Percentiles rank a stretch among this genome's conserved stretches.
Evolutionary conservation across 1,139 yeast genomes (phyloP).

Genomic region (Yamadazyma oceani): DNA sequence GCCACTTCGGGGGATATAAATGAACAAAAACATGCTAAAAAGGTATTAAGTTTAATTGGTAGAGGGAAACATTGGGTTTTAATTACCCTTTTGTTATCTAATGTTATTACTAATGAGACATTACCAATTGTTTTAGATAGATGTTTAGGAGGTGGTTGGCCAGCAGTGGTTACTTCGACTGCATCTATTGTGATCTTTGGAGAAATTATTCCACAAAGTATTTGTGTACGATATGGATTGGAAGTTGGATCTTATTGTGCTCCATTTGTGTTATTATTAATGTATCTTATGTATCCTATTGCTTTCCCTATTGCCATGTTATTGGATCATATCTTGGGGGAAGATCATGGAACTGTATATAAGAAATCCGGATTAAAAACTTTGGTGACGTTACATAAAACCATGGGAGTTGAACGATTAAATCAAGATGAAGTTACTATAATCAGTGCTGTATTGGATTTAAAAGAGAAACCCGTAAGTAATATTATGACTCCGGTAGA

Average conservation of each 20-base stretch:
- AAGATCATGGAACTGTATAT: constrained; percentile 94
- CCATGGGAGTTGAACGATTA: constrained; percentile 93
- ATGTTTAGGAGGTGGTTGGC: constrained; percentile 96
- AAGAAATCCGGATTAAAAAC: constrained; percentile 92
- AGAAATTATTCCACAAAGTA: constrained; percentile 92
- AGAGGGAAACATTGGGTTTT: constrained; percentile 98
- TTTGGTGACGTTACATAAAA: constrained; percentile 85
- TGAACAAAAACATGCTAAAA: constrained; percentile 72
- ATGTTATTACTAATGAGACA: constrained; percentile 94
- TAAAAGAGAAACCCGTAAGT: constrained; percentile 86
- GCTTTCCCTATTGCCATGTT: constrained; percentile 88
- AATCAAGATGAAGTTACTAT: constrained; percentile 96
- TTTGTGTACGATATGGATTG: constrained; percentile 89
- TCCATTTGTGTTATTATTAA: constrained; percentile 79
- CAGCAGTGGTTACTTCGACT: constrained; percentile 91
- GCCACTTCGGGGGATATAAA: constrained; percentile 54
- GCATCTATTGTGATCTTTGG: constrained; percentile 93
- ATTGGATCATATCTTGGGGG: constrained; percentile 82
- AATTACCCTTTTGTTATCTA: constrained; percentile 80
- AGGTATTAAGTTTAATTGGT: constrained; percentile 69
- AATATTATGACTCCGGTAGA: constrained; percentile 93
- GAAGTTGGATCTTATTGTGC: constrained; percentile 89
- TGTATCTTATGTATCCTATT: constrained; percentile 89
- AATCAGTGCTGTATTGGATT: constrained; percentile 88
- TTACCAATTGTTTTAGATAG: constrained; percentile 91